Conservation (phyloP, 805 yeast species). For the Candida ortonii region DNA sequence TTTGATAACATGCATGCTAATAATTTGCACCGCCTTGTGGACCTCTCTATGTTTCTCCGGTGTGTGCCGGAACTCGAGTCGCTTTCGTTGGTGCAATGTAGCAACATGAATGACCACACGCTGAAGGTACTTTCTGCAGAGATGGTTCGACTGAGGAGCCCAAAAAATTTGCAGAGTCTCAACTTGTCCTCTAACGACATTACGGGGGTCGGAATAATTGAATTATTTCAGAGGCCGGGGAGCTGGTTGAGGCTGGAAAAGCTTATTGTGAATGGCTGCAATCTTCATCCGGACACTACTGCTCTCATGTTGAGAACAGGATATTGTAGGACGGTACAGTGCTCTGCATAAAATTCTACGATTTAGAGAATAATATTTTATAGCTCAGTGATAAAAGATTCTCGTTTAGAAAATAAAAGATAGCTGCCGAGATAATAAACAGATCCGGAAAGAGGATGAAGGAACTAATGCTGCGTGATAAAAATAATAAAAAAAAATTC, state of each 20-base stretch:
- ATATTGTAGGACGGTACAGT: constrained; percentile 13
- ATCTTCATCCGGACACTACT: constrained; percentile 20
- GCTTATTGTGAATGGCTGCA: constrained; percentile 18
- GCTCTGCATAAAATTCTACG: constrained; percentile 1
- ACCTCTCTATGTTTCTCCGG: constrained; percentile 10
- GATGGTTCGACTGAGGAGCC: constrained; percentile 3
- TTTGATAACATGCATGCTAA: constrained; percentile 11
- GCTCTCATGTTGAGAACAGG: constrained; percentile 13
- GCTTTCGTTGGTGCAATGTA: constrained; percentile 16
- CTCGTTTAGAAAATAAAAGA: too few relatives aligned
- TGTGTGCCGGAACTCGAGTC: constrained; percentile 15
- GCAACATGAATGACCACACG: constrained; percentile 21
- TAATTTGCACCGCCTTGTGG: constrained; percentile 9
- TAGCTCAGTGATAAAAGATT: too few relatives aligned
- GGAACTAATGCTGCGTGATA: too few relatives aligned
- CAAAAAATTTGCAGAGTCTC: constrained; percentile 8
- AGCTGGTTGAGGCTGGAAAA: constrained; percentile 18
- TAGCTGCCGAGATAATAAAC: too few relatives aligned
- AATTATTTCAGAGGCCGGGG: constrained; percentile 23
- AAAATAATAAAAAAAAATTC: not conserved
- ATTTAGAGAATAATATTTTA: too few relatives aligned
- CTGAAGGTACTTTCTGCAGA: constrained; percentile 15
- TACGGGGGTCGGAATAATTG: constrained; percentile 24
- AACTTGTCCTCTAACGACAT: constrained; percentile 23
- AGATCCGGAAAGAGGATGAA: too few relatives aligned